These are phyloP conservation scores for Colletotrichum eremochloae DNA, from an alignment of 2,329 filamentous ascomycete species.

Conservation along the genomic window DNA sequence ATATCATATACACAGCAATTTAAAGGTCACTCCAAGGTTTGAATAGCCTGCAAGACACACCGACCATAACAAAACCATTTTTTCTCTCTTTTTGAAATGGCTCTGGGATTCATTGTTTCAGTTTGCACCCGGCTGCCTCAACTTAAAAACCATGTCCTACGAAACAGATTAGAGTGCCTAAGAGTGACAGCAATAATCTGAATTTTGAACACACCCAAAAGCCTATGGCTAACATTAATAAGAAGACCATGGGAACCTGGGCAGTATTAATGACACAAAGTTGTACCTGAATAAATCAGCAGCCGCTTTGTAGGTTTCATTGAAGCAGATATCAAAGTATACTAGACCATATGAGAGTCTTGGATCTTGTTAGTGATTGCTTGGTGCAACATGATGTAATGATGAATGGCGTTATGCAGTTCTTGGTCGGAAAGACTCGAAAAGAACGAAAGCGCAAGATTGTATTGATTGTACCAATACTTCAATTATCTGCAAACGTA, in stretches of 20 bases:
- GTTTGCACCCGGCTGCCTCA: background rate
- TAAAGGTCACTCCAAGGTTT: background rate
- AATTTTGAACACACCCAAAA: background rate
- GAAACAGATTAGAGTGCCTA: no score
- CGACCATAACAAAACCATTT: no score
- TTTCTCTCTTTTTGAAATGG: no score
- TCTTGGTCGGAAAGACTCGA: background rate
- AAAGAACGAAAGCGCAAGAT: background rate
- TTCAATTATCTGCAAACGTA: background rate
- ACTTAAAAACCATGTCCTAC: background rate
- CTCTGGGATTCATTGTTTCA: no score
- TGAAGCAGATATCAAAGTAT: background rate
- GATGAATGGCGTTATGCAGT: background rate
- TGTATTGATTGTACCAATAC: no score
- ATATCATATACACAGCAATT: background rate
- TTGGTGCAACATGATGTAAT: background rate
- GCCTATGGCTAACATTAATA: background rate
- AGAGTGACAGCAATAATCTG: background rate
- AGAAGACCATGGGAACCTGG: background rate
- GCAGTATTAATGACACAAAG: background rate
- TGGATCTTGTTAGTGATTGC: background rate
- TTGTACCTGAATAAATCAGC: background rate
- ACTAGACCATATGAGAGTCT: background rate
- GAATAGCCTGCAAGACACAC: no score
- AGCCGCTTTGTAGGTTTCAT: background rate